Base-by-base conservation (phyloP, 495 filamentous ascomycete genomes). In the Glutinoglossum americanum region DNA sequence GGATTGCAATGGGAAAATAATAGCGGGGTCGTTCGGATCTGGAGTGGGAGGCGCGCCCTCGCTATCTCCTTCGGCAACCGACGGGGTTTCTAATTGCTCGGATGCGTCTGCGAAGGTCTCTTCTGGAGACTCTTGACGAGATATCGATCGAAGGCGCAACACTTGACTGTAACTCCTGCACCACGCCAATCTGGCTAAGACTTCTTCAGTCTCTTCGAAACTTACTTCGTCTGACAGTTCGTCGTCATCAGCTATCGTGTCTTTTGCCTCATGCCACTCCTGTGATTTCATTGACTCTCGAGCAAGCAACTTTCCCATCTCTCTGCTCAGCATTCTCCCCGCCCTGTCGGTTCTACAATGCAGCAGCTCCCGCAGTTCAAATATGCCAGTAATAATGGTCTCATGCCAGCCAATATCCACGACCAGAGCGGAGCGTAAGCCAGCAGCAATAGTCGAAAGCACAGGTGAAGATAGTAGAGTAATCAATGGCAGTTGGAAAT, bases 381-480 rank as follows among this genome's bases (percentile, higher is more conserved):
- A 96, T 23, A 97, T 73, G 1, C 78, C 79, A 0, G 85, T 92
- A 15, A 88, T 76, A 0, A 81, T 77, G 0, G 87, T 90, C 65
- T 96, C 93, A 44, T 76, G 76, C 92, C 92, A 97, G 57, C 90
- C 90, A 37, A 98, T 72, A 65, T 97, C 89, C 10, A 97, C 75
- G 3, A 96, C 78, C 26, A 97, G 67, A 1, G 80, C 84, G 19
- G 85, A 81, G 13, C 92, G 82, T 55, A 89, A 72, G 3, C 92
- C 92, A 9, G 88, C 87, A 33, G 81, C 83, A 4, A 85, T 78
- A n/a, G 80, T 73, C 9, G 79, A 66, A 68, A 88, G 79, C 13
- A 85, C 71, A 0, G 89, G 79, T 6, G 80, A 77, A 1, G 85
- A 83, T 60, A 96, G 66, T 48, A 96, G 73, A 7, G 84, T 88